A percentile compares a stretch with the other conserved stretches of the same genome.
These are phyloP conservation scores for Pisolithus marmoratus DNA, from an alignment of 768 basidiomycete genomes.

Conservation along the genomic window DNA sequence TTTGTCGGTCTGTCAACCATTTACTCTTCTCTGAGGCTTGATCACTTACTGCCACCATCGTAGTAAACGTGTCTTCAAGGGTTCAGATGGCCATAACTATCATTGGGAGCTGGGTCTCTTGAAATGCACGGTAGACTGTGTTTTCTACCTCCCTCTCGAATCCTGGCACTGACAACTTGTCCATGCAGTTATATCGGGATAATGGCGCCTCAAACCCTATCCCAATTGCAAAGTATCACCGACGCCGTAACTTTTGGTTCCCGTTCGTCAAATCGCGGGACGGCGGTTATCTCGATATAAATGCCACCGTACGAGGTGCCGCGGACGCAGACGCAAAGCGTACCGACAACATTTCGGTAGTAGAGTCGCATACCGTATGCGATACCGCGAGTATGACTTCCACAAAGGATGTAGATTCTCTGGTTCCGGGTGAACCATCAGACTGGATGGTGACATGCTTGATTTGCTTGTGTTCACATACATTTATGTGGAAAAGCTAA, in stretches of 20 bases:
- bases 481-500: constrained; percentile 21
- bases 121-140: neutral
- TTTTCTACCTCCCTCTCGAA: neutral
- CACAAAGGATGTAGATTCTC: neutral
- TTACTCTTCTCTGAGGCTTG: neutral
- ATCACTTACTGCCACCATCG: neutral
- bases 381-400: neutral
- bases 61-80: constrained; percentile 9
- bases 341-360: neutral
- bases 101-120: constrained; percentile 3
- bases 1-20: neutral
- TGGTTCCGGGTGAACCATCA: neutral
- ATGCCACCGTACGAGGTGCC: neutral
- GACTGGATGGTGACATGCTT: constrained; percentile 8
- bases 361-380: neutral
- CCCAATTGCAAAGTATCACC: constrained; percentile 1
- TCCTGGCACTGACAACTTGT: neutral
- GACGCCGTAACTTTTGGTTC: neutral
- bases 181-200: neutral
- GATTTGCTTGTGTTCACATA: constrained; percentile 27
- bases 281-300: constrained; percentile 1
- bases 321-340: neutral
- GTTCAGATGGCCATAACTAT: constrained; percentile 1
- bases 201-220: neutral
- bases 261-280: neutral